Percentiles rank a stretch among this genome's conserved stretches.
These are phyloP conservation scores for Pythium rhizo-oryzae DNA, from an alignment of 352 stramenopile species.

Conservation along the genomic window DNA sequence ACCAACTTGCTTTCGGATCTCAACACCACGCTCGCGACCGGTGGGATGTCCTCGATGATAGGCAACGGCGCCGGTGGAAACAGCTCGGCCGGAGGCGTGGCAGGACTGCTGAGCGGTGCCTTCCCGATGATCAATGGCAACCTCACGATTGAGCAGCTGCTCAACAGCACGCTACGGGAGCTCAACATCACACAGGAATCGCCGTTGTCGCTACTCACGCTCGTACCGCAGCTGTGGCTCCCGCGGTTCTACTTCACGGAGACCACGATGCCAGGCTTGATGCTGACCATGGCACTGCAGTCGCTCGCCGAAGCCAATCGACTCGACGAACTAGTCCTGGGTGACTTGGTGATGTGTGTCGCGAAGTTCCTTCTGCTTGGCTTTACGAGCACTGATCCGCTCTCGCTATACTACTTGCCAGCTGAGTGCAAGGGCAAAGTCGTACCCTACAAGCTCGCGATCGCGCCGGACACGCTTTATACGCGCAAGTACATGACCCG, in stretches of 20 bases:
- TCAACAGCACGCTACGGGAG: constrained; percentile 26
- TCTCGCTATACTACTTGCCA: constrained; percentile 48
- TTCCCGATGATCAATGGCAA: background rate
- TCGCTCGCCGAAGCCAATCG: constrained; percentile 44
- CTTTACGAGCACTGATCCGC: constrained; percentile 42
- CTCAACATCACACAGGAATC: constrained; percentile 20
- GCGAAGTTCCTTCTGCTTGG: constrained; percentile 56
- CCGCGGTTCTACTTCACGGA: constrained; percentile 71
- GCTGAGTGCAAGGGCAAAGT: constrained; percentile 50
- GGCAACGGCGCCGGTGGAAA: background rate
- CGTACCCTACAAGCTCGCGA: constrained; percentile 74
- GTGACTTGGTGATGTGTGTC: constrained; percentile 45
- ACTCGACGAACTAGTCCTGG: constrained; percentile 44
- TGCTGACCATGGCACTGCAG: constrained; percentile 58
- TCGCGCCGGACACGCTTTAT: constrained; percentile 66
- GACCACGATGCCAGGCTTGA: constrained; percentile 59
- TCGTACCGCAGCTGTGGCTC: constrained; percentile 40
- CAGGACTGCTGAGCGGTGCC: background rate
- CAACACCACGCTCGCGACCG: constrained; percentile 21
- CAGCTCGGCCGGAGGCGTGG: background rate
- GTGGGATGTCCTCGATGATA: constrained; percentile 7
- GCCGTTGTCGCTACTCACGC: constrained; percentile 26
- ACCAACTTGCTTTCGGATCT: constrained; percentile 32
- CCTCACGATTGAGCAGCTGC: constrained; percentile 15
- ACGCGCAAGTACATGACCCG: constrained; percentile 65